Evolutionary conservation across 371 early-diverging fungal species (phyloP).

Genomic region (Mucor irregularis): DNA sequence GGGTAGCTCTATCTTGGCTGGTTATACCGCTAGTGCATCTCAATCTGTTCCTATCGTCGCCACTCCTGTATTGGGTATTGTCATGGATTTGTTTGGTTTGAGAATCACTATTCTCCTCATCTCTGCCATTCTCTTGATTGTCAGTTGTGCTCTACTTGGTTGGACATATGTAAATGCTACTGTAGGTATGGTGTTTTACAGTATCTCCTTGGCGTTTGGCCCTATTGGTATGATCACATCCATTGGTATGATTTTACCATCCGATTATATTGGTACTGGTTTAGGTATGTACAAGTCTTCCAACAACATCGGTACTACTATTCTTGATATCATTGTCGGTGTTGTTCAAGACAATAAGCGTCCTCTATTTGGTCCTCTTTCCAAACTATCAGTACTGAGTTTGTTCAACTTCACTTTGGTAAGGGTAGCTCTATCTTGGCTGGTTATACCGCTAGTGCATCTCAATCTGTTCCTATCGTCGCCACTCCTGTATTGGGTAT

Average conservation of each 20-base stretch:
- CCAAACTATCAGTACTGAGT: slow-evolving; percentile 45
- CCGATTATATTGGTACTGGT: slow-evolving; percentile 63
- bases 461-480: slow-evolving; percentile 67
- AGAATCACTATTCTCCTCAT: slow-evolving; percentile 21
- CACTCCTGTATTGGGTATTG: slow-evolving; percentile 64
- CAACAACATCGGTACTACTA: slow-evolving; percentile 62
- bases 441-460: slow-evolving; percentile 54
- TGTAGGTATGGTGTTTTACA: slow-evolving; percentile 62
- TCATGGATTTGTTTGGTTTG: slow-evolving; percentile 57
- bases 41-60: slow-evolving; percentile 67
- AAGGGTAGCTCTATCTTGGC: slow-evolving; percentile 30
- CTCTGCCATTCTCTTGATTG: slow-evolving; percentile 33
- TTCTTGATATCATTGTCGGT: slow-evolving; percentile 67
- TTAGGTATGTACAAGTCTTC: slow-evolving; percentile 68
- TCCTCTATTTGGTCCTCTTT: slow-evolving; percentile 54
- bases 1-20: slow-evolving; percentile 32
- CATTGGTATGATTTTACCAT: slow-evolving; percentile 61
- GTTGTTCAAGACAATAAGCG: no score
- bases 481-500: slow-evolving; percentile 66
- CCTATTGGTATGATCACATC: slow-evolving; percentile 70
- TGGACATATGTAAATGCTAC: slow-evolving; percentile 47
- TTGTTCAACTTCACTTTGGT: slow-evolving; percentile 36
- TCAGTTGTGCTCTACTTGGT: slow-evolving; percentile 28
- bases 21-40: slow-evolving; percentile 56
- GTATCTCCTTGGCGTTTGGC: slow-evolving; percentile 63